phyloP scores from a whole-genome alignment of 177 flowering plant species.

The Telopea speciosissima region DNA sequence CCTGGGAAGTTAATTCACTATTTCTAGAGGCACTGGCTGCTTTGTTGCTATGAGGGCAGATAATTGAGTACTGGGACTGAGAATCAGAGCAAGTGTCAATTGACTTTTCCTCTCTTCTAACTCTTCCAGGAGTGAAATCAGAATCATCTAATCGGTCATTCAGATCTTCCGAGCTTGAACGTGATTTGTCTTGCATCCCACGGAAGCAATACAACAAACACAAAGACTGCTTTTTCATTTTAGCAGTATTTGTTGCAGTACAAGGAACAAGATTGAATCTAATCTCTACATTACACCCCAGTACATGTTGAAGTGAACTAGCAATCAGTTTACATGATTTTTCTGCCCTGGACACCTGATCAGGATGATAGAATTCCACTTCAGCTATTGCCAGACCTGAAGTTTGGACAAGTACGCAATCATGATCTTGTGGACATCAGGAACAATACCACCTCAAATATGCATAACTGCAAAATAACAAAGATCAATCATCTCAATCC shows the following conservation, averaged over 20 bases:
- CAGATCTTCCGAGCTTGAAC: conserved; percentile 27
- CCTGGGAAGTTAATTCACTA: conserved; percentile 50
- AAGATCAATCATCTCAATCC: background rate
- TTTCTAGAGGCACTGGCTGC: conserved; percentile 36
- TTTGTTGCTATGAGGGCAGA: conserved; percentile 27
- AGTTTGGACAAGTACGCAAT: background rate
- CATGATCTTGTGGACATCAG: background rate
- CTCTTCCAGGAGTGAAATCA: conserved; percentile 35
- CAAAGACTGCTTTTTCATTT: conserved; percentile 41
- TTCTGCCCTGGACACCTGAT: conserved; percentile 64
- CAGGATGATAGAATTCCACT: conserved; percentile 53
- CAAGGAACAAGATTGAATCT: conserved; percentile 45
- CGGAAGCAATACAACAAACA: conserved; percentile 62
- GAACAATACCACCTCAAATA: background rate
- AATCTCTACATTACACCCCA: conserved; percentile 76
- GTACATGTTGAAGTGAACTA: conserved; percentile 51
- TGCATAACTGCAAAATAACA: background rate
- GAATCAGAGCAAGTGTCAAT: conserved; percentile 29
- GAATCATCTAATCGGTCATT: conserved; percentile 33
- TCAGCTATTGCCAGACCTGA: conserved; percentile 74
- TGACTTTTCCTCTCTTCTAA: conserved; percentile 26
- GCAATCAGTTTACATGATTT: conserved; percentile 83
- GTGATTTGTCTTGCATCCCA: conserved; percentile 29
- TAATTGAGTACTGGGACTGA: conserved; percentile 31
- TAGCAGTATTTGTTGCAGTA: conserved; percentile 25